These are phyloP conservation scores for Zelonia costaricensis DNA, from an alignment of 208 protist genomes.

Conservation along the genomic window DNA sequence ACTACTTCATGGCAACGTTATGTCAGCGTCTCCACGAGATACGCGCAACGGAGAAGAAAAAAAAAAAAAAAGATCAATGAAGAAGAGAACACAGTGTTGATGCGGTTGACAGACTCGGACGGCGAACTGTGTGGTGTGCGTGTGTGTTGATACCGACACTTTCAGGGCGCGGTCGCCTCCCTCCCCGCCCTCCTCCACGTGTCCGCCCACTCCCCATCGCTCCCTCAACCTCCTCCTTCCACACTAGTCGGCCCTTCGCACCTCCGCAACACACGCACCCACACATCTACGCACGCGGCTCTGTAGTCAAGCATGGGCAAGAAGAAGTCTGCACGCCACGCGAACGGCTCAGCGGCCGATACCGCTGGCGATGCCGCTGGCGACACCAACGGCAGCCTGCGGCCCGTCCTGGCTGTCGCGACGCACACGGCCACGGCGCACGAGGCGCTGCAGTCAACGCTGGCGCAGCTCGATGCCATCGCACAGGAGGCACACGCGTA, in stretches of 20 bases:
- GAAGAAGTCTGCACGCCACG: conserved; percentile 16
- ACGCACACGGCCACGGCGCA: conserved; percentile 18
- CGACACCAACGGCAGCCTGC: not conserved
- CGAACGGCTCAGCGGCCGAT: not conserved
- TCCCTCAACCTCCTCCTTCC: not conserved
- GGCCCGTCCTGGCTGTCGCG: conserved; percentile 9
- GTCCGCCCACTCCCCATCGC: too few relatives aligned
- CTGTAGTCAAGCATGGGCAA: conserved; percentile 16
- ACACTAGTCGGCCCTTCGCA: not conserved
- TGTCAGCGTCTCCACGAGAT: too few relatives aligned
- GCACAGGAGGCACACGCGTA: conserved; percentile 53
- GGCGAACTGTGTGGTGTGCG: too few relatives aligned
- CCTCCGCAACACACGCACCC: not conserved
- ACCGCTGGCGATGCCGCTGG: conserved; percentile 2
- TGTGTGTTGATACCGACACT: too few relatives aligned
- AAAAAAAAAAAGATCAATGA: too few relatives aligned
- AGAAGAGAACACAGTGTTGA: too few relatives aligned
- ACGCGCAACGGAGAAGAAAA: too few relatives aligned
- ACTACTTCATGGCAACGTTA: too few relatives aligned
- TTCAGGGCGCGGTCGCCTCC: too few relatives aligned
- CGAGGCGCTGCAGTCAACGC: conserved; percentile 26
- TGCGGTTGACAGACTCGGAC: too few relatives aligned
- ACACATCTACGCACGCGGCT: not conserved
- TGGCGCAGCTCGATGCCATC: conserved; percentile 52
- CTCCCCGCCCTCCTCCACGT: too few relatives aligned